phyloP scores from a whole-genome alignment of 164 flowering plant genomes.

The Hamamelis virginiana region DNA sequence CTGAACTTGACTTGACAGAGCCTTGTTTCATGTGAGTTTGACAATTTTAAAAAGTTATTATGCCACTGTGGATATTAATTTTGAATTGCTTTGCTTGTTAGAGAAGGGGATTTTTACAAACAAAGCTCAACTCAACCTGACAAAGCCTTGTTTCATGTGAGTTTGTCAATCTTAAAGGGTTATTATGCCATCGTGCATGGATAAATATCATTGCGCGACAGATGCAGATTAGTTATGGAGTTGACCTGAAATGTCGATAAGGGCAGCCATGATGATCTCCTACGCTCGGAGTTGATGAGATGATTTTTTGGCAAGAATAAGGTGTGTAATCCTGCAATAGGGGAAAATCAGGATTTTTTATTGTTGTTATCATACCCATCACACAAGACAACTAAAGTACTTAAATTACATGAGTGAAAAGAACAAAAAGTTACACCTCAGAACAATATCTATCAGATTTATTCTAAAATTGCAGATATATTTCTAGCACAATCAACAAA shows the following conservation, averaged over 20 bases:
- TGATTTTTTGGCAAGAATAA: conserved; percentile 86
- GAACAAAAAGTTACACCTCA: not conserved
- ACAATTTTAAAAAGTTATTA: too few species aligned
- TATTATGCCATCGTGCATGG: not conserved
- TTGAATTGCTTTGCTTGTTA: not conserved
- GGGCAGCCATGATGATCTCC: conserved; percentile 99
- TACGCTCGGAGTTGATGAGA: conserved; percentile 82
- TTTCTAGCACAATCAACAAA: not conserved
- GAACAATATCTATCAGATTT: not conserved
- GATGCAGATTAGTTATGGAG: not conserved
- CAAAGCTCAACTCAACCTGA: not conserved
- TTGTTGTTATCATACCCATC: not conserved
- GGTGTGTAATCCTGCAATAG: conserved; percentile 89
- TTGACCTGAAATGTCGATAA: conserved; percentile 91
- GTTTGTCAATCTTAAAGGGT: not conserved
- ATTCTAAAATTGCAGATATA: not conserved
- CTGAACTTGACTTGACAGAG: not conserved
- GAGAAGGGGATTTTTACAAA: not conserved
- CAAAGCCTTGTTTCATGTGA: not conserved
- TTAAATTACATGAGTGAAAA: too few species aligned
- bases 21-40: too few species aligned
- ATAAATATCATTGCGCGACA: not conserved
- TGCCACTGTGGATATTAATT: too few species aligned
- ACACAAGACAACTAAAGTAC: not conserved
- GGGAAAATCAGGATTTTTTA: conserved; percentile 2